A percentile compares a stretch with the other conserved stretches of the same genome.
These are phyloP conservation scores for Aurantiochytrium sp. DNA, from an alignment of 108 stramenopile species.

Conservation along the genomic window DNA sequence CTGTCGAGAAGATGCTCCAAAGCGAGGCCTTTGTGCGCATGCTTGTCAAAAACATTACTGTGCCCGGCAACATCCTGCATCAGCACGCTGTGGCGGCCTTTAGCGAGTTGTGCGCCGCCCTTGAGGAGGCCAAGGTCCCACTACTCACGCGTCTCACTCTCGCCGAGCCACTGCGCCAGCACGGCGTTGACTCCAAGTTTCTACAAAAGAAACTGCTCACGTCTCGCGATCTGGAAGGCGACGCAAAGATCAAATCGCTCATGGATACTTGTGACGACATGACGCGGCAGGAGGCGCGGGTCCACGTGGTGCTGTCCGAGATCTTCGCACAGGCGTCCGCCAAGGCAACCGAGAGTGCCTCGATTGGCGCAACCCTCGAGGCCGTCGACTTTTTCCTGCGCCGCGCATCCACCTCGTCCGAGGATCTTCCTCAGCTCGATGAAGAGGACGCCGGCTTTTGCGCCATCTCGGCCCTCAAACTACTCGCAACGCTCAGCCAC, in stretches of 20 bases:
- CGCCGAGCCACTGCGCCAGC: background rate
- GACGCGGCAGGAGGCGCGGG: background rate
- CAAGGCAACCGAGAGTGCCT: background rate
- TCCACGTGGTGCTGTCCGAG: background rate
- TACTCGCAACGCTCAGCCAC: background rate
- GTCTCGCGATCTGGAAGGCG: background rate
- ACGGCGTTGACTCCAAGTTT: background rate
- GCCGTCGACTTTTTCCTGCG: background rate
- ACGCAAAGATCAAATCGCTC: background rate
- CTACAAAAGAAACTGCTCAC: background rate
- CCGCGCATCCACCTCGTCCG: background rate
- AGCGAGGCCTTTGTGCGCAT: background rate
- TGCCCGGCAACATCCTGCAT: background rate
- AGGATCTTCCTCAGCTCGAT: background rate
- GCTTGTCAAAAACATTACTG: background rate
- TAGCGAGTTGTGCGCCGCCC: background rate
- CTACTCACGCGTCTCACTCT: background rate
- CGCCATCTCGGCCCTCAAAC: background rate
- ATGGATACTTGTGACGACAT: background rate
- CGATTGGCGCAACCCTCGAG: background rate
- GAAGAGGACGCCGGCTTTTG: background rate
- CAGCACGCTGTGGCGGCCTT: background rate
- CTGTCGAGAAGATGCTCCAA: background rate
- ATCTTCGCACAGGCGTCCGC: background rate
- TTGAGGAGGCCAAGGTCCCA: background rate